Evolutionary conservation across 257 asterid species (phyloP).

Genomic region (Salvia rosmarinus): DNA sequence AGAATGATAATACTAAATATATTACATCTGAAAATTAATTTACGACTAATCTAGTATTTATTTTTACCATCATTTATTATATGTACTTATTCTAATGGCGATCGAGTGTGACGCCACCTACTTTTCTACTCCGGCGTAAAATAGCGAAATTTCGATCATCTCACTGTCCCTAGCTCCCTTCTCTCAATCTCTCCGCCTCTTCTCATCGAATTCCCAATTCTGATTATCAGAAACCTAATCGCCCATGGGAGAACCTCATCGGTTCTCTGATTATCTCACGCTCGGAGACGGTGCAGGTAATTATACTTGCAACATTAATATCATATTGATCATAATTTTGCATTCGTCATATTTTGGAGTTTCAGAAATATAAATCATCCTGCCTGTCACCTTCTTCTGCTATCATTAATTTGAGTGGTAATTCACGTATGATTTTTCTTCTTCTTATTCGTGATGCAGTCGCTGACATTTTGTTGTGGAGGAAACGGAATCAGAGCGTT

Average conservation of each 20-base stretch:
- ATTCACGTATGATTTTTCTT: background rate
- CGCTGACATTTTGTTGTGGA: conserved; percentile 84
- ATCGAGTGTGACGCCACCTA: conserved; percentile 2
- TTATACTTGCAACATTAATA: background rate
- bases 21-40: too few relatives aligned
- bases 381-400: background rate
- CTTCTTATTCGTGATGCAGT: conserved; percentile 48
- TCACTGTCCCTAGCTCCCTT: too few relatives aligned
- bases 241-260: conserved; percentile 64
- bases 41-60: too few relatives aligned
- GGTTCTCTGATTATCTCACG: conserved; percentile 53
- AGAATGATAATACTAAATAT: too few relatives aligned
- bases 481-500: conserved; percentile 52
- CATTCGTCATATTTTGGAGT: background rate
- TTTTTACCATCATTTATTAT: background rate
- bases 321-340: conserved; percentile 17
- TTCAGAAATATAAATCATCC: conserved; percentile 6
- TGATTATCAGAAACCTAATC: conserved; percentile 34
- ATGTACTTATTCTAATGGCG: background rate
- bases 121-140: conserved; percentile 16
- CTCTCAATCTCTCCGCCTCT: conserved; percentile 26
- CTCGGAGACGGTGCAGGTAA: conserved; percentile 78
- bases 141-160: conserved; percentile 12
- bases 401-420: background rate
- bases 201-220: background rate